Conservation (phyloP, 2,329 filamentous ascomycete genomes). For the Madurella mycetomatis region DNA sequence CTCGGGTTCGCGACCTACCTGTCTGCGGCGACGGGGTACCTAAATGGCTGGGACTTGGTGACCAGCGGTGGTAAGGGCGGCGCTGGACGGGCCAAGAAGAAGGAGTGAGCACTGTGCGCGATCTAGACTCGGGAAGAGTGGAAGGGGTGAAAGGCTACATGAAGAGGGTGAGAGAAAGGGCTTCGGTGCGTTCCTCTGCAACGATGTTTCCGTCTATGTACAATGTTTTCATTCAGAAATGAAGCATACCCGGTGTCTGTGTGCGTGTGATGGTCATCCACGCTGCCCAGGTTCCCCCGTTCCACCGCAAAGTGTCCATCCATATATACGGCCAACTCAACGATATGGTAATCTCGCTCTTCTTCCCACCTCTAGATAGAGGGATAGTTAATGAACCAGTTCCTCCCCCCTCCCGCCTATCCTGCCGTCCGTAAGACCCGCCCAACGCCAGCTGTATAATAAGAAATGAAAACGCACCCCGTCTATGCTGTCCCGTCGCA, state of each 20-base stretch:
- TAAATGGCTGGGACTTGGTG: conserved; percentile 63
- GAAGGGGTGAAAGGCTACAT: too few relatives aligned
- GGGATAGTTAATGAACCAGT: not conserved
- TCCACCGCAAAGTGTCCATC: not conserved
- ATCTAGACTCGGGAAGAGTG: too few relatives aligned
- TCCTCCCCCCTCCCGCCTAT: not conserved
- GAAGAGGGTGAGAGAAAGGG: too few relatives aligned
- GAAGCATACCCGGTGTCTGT: not conserved
- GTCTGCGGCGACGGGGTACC: conserved; percentile 60
- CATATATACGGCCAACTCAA: not conserved
- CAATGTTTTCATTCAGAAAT: too few relatives aligned
- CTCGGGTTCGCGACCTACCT: conserved; percentile 84
- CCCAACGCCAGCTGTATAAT: conserved; percentile 18
- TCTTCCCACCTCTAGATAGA: too few relatives aligned
- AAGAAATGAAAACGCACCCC: conserved; percentile 2
- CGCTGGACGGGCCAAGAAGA: conserved; percentile 16
- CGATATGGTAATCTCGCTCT: not conserved
- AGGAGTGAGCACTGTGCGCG: not conserved
- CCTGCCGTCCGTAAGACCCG: not conserved
- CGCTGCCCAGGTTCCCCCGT: not conserved
- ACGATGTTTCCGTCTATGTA: too few relatives aligned
- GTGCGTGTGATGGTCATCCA: not conserved
- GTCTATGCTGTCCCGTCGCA: not conserved
- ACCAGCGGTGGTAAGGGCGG: conserved; percentile 27
- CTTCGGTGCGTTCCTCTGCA: too few relatives aligned